These are phyloP conservation scores for Purpureocillium takamizusanense DNA, from an alignment of 2,329 filamentous ascomycete species.

Conservation along the genomic window DNA sequence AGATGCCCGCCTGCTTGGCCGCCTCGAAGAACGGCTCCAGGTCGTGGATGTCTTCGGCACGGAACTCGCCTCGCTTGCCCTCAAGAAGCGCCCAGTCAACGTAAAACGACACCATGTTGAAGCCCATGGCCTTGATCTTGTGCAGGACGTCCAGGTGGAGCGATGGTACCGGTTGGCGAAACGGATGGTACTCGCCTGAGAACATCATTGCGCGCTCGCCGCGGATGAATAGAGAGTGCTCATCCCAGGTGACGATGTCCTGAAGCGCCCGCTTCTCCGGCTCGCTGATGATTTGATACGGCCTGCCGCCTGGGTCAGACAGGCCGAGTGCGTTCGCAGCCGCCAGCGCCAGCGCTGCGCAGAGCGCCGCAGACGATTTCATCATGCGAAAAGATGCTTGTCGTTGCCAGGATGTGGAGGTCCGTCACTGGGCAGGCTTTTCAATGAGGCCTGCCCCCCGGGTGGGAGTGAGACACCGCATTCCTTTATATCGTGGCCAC, in stretches of 20 bases:
- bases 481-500: too few relatives aligned
- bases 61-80: slow-evolving; percentile 61
- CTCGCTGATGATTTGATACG: slow-evolving; percentile 13
- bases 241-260: slow-evolving; percentile 57
- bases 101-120: slow-evolving; percentile 74
- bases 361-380: slow-evolving; percentile 11
- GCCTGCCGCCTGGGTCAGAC: slow-evolving; percentile 8
- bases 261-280: slow-evolving; percentile 18
- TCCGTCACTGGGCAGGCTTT: too few relatives aligned
- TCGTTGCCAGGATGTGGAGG: too few relatives aligned
- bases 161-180: slow-evolving; percentile 35
- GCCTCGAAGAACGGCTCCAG: slow-evolving; percentile 70
- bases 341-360: slow-evolving; percentile 7
- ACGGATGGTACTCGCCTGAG: slow-evolving; percentile 67
- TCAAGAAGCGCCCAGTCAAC: slow-evolving; percentile 71
- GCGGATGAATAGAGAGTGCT: slow-evolving; percentile 59
- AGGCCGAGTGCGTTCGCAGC: slow-evolving; percentile 8
- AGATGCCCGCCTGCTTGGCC: slow-evolving; percentile 64
- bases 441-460: too few relatives aligned
- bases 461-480: too few relatives aligned
- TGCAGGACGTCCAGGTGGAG: slow-evolving; percentile 65
- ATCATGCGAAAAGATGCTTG: slow-evolving; percentile 7
- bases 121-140: slow-evolving; percentile 74
- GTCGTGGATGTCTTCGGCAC: slow-evolving; percentile 62
- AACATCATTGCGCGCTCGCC: slow-evolving; percentile 65